A percentile compares a stretch with the other conserved stretches of the same genome.
Conservation (phyloP, 2,329 filamentous ascomycete genomes). For the Lecanicillium sp. region DNA sequence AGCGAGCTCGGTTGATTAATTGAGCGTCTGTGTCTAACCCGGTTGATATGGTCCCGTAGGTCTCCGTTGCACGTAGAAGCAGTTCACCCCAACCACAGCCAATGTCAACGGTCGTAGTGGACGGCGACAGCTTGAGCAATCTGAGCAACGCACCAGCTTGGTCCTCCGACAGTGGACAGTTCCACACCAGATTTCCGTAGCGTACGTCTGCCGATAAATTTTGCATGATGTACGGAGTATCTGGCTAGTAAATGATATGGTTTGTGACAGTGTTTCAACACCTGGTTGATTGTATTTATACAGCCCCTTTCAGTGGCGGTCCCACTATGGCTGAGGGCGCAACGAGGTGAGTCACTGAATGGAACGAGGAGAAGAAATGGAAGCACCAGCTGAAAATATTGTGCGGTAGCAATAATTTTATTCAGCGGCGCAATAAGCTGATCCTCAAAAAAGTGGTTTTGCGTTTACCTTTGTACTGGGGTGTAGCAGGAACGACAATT, state of each 20-base stretch:
- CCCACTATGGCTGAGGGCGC: too few relatives aligned
- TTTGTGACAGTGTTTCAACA: too few relatives aligned
- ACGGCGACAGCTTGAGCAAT: background rate
- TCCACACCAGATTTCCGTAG: constrained; percentile 4
- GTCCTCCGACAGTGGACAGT: constrained; percentile 3
- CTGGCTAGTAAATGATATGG: background rate
- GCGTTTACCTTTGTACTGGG: too few relatives aligned
- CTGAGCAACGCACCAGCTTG: background rate
- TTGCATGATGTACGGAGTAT: constrained; percentile 2
- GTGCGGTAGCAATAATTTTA: too few relatives aligned
- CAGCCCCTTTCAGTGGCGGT: too few relatives aligned
- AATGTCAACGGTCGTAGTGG: constrained; percentile 8
- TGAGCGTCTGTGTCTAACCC: constrained; percentile 10
- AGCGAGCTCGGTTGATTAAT: constrained; percentile 5
- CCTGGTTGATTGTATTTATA: too few relatives aligned
- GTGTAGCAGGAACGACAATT: too few relatives aligned
- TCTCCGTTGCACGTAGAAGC: constrained; percentile 6
- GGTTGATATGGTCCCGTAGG: background rate
- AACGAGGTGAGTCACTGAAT: too few relatives aligned
- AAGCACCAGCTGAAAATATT: too few relatives aligned
- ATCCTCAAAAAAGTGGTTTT: too few relatives aligned
- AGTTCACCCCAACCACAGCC: constrained; percentile 14
- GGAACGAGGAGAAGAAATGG: too few relatives aligned
- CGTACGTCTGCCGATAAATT: background rate
- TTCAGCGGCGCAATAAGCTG: too few relatives aligned